These are phyloP conservation scores for Trichoderma guizhouense DNA, from an alignment of 2,329 filamentous ascomycete species.

Conservation along the genomic window DNA sequence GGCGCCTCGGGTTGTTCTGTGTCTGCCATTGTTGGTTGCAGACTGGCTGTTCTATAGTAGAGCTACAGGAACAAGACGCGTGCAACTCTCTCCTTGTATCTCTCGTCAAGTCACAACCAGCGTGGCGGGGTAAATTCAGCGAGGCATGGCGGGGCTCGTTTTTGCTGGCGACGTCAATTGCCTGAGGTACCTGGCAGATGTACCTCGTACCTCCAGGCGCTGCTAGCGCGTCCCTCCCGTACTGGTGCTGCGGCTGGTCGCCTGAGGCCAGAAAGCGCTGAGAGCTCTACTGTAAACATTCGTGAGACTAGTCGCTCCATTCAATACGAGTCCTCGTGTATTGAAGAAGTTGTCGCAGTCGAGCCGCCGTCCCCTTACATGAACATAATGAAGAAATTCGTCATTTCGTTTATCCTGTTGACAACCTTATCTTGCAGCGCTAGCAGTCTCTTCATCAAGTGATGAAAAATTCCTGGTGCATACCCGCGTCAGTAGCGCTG, in stretches of 20 bases:
- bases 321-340: too few relatives aligned
- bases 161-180: conserved; percentile 8
- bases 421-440: not conserved
- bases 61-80: conserved; percentile 30
- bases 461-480: not conserved
- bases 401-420: not conserved
- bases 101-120: conserved; percentile 15
- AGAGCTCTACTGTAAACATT: not conserved
- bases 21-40: conserved; percentile 49
- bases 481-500: not conserved
- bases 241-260: not conserved
- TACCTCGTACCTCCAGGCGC: not conserved
- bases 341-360: not conserved
- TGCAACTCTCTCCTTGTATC: conserved; percentile 18
- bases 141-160: conserved; percentile 16
- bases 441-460: not conserved
- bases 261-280: conserved; percentile 1
- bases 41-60: conserved; percentile 21
- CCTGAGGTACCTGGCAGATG: not conserved
- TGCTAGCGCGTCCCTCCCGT: not conserved
- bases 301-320: not conserved
- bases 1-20: conserved; percentile 44
- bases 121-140: conserved; percentile 36
- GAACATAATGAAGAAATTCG: not conserved
- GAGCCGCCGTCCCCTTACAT: not conserved